Conservation (phyloP, 306 rosid species). For the Argentina anserina region DNA sequence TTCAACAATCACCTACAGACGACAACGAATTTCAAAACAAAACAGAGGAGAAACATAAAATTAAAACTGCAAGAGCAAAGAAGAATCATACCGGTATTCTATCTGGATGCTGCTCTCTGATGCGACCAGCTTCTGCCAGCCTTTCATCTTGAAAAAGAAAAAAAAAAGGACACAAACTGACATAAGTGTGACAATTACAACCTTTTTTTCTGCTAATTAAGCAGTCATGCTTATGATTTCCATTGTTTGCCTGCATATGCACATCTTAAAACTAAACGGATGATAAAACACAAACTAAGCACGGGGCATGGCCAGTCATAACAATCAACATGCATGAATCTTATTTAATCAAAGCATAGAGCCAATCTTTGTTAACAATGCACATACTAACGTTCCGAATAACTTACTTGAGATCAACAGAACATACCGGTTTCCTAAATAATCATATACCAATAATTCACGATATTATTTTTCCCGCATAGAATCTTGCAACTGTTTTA, state of each 20-base stretch:
- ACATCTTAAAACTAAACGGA: no score
- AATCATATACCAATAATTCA: neutral
- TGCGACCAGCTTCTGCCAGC: conserved; percentile 58
- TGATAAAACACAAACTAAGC: no score
- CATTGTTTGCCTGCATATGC: neutral
- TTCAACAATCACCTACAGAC: conserved; percentile 63
- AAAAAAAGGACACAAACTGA: neutral
- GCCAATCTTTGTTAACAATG: no score
- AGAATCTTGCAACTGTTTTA: neutral
- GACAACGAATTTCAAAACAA: neutral
- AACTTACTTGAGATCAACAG: neutral
- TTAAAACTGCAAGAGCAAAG: neutral
- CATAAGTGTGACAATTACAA: neutral
- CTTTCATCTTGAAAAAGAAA: conserved; percentile 50
- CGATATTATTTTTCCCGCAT: no score
- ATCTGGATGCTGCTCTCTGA: conserved; percentile 64
- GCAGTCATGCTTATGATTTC: neutral
- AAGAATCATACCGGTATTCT: conserved; percentile 59
- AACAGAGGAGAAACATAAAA: neutral
- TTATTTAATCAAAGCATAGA: neutral
- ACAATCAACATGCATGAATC: neutral
- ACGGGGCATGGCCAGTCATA: neutral
- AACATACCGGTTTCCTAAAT: neutral
- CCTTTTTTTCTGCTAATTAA: no score
- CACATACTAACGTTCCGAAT: neutral